Evolutionary conservation across 2,329 filamentous ascomycete genomes (phyloP), one percentile per base, ranked within the genome.

Genomic region (Diaporthe aspalathi): DNA sequence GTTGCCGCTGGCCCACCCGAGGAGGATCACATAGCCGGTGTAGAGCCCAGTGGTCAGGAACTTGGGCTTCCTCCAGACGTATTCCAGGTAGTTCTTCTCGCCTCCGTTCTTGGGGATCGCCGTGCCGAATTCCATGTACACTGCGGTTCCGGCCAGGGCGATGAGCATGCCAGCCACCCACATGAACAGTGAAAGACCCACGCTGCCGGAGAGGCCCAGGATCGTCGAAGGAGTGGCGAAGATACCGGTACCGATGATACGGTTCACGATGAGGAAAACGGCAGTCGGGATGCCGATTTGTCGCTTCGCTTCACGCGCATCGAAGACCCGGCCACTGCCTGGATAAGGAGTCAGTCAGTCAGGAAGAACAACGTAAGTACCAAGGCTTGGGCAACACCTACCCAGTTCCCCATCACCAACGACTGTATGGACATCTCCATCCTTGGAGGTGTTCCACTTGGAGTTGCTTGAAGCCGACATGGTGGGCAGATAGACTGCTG

Each of bases 171-270:
- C 91, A 0, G 89, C 79, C 0, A 91, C 69, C 92, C 92, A 93
- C 3, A 93, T 79, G 0, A 86, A 74, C 1, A 93, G 79, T 0
- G 90, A 86, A 2, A 93, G 80, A 0, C 91, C 91, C 0, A 91
- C 84, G 69, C 91, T 93, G 1, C 92, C 92, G 2, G 90, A 89
- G 0, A 89, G 87, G 47, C 88, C 86, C 3, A 92, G 84, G 63
- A 94, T 92, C 5, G 90, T 86, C 0, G 89, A 91, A 0, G 90
- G 92, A 0, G 91, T 93, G 0, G 91, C 91, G 76, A 93, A 94
- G 74, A 94, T 92, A 32, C 91, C 91, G 75, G 87, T 91, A 16
- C 91, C 91, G 38, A 93, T 90, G 7, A 93, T 70, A 14, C 67
- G 70, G 43, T 63, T 63, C n/a, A 63, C 60, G 27, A 63, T 63